phyloP scores from a whole-genome alignment of 495 filamentous ascomycete genomes.

The Penicillium arizonense region DNA sequence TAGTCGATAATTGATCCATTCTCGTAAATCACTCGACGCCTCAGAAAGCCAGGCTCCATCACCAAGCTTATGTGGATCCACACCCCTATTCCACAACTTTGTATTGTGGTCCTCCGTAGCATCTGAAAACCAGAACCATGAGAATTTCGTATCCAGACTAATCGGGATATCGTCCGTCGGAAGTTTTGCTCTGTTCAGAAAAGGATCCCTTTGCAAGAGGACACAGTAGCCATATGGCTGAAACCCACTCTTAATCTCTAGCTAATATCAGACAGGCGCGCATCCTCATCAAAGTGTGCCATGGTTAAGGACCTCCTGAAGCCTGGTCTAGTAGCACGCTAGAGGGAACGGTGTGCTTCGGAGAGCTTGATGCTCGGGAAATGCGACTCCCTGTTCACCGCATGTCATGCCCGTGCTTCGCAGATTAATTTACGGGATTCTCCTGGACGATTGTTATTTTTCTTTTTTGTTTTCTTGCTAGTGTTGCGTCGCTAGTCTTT shows the following conservation, averaged over 20 bases:
- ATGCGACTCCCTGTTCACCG: conserved; percentile 20
- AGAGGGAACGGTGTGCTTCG: conserved; percentile 15
- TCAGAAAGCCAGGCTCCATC: conserved; percentile 9
- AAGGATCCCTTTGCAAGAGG: background rate
- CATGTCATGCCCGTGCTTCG: conserved; percentile 12
- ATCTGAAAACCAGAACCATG: background rate
- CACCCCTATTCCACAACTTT: conserved; percentile 13
- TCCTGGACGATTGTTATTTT: background rate
- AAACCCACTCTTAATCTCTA: conserved; percentile 14
- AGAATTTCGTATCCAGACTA: background rate
- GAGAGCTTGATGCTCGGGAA: conserved; percentile 21
- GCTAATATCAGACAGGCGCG: conserved; percentile 11
- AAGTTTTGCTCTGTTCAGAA: conserved; percentile 1
- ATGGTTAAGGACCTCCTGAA: conserved; percentile 20
- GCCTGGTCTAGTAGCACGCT: conserved; percentile 23
- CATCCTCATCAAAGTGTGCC: conserved; percentile 31
- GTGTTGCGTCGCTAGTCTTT: background rate
- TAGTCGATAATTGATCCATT: conserved; percentile 46
- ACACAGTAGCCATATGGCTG: background rate
- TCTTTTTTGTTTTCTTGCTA: background rate
- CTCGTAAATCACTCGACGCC: conserved; percentile 37
- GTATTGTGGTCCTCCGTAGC: conserved; percentile 8
- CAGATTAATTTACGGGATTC: background rate
- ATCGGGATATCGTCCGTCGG: conserved; percentile 4
- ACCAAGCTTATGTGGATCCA: conserved; percentile 17